Evolutionary conservation across 2,329 filamentous ascomycete species (phyloP).

Genomic region (Talaromyces sp.): DNA sequence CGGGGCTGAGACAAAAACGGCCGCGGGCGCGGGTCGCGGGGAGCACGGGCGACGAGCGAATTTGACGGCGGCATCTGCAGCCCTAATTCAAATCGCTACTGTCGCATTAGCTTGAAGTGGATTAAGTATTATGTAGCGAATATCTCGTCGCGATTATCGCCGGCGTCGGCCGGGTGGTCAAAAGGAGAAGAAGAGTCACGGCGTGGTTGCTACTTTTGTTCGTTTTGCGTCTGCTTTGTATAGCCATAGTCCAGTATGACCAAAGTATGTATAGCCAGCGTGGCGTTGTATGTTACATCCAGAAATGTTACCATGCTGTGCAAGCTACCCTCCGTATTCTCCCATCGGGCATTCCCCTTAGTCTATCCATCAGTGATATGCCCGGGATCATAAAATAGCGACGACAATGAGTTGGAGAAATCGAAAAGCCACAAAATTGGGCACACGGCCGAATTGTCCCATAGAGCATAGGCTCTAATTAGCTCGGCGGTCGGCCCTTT

Average conservation of each 20-base stretch:
- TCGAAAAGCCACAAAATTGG: not conserved
- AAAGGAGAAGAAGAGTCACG: not conserved
- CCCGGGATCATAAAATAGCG: not conserved
- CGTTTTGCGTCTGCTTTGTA: not conserved
- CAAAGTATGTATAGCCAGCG: not conserved
- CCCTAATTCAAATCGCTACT: conserved; percentile 10
- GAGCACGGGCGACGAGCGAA: not conserved
- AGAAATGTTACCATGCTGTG: not conserved
- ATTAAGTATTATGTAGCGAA: not conserved
- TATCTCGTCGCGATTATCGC: not conserved
- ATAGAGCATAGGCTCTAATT: not conserved
- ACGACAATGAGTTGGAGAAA: not conserved
- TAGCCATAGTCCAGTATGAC: not conserved
- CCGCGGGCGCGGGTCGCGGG: not conserved
- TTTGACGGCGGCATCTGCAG: conserved; percentile 5
- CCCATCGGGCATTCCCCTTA: not conserved
- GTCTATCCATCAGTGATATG: not conserved
- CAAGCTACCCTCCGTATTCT: not conserved
- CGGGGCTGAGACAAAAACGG: not conserved
- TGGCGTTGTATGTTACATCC: not conserved
- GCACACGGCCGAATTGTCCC: not conserved
- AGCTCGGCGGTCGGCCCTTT: not conserved
- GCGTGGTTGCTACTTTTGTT: not conserved
- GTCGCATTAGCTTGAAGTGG: not conserved
- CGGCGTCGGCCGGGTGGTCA: not conserved